Evolutionary conservation across 2,329 filamentous ascomycete species (phyloP).

Genomic region (Fusarium incarnatum): DNA sequence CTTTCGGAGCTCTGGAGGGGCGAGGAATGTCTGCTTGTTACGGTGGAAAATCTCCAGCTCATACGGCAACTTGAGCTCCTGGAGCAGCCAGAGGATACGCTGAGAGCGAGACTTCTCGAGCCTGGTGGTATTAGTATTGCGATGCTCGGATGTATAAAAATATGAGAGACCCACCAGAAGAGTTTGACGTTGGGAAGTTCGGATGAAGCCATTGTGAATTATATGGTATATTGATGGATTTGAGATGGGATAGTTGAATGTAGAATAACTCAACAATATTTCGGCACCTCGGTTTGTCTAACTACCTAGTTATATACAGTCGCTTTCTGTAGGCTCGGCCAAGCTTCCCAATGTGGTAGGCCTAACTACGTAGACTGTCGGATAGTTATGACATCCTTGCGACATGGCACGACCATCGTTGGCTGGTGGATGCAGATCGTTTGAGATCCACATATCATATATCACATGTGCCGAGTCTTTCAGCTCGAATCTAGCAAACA

Average conservation of each 20-base stretch:
- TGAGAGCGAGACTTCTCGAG: conserved; percentile 85
- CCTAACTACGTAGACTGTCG: conserved; percentile 18
- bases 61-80: conserved; percentile 83
- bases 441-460: conserved; percentile 10
- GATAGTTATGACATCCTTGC: conserved; percentile 2
- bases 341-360: conserved; percentile 23
- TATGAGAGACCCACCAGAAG: conserved; percentile 64
- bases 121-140: conserved; percentile 61
- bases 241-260: not conserved
- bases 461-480: conserved; percentile 35
- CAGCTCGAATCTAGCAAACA: conserved; percentile 10
- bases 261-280: not conserved
- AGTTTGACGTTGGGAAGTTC: conserved; percentile 68
- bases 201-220: conserved; percentile 44
- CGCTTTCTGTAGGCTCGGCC: conserved; percentile 16
- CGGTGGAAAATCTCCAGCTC: conserved; percentile 85
- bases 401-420: not conserved
- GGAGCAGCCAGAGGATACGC: conserved; percentile 85
- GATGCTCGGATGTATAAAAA: not conserved
- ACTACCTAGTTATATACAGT: not conserved
- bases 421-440: conserved; percentile 18
- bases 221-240: not conserved
- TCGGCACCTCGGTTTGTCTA: not conserved
- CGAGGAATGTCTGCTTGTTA: conserved; percentile 68
- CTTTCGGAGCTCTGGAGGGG: conserved; percentile 79